Base-by-base conservation (phyloP, 1,139 yeast species). In the Yamadazyma spencermartinsiae region DNA sequence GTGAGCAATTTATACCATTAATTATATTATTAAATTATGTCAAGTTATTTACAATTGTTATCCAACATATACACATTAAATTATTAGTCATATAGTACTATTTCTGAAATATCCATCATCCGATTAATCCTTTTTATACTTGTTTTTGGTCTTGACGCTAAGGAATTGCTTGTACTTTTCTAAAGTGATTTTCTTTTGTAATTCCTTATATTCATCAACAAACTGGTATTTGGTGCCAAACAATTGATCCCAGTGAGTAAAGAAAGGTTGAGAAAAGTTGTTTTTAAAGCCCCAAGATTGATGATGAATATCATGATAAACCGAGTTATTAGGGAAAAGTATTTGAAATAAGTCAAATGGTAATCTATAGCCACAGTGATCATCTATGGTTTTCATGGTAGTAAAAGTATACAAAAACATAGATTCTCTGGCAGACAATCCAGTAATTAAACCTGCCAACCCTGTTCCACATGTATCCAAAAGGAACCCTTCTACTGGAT, bases 281-380 rank as follows among this genome's bases (percentile, higher is more conserved):
- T 83, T 82, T 68, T 88, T 89, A 64, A 92, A 83, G 24, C 98
- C 98, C 76, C 94, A 92, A 52, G 80, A 80, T 68, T 92, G 98
- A 65, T 92, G 98, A 60, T 92, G 98, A 51, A 92, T 89, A 63
- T 92, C 98, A 58, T 92, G 98, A 61, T 89, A 92, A 28, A 89
- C 85, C 10, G 98, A 87, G 56, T 92, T 90, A 66, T 92, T 92
- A 45, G 98, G 98, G 74, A 92, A 92, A 12, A 90, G 41, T 31
- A 80, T 58, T 67, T 92, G 98, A 71, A 92, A 86, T 24, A 90
- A 80, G 60, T 92, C 98, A 60, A 68, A 86, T 13, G 98, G 98
- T 42, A 92, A 68, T 34, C 89, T 80, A 63, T 90, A 92, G 14
- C 98, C 98, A 63, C 98, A 92, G 63, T 92, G 98, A 61, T 92